A percentile compares a stretch with the other conserved stretches of the same genome.
These are phyloP conservation scores for Sclerotiophoma versabilis DNA, from an alignment of 2,329 filamentous ascomycete species.

Conservation along the genomic window DNA sequence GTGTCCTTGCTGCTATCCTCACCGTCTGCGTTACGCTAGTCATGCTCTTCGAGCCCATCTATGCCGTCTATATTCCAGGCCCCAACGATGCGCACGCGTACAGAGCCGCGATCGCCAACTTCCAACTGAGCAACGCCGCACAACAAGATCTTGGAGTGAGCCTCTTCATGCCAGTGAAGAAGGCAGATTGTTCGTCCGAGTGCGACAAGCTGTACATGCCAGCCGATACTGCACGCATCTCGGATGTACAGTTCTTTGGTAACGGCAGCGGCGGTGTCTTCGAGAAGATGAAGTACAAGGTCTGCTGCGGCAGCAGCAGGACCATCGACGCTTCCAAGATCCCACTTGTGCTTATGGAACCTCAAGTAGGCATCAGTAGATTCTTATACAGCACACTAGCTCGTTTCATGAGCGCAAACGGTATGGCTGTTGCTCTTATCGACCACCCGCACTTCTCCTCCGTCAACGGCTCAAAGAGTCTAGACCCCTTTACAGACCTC, in stretches of 20 bases:
- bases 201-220: slow-evolving; percentile 33
- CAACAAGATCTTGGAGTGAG: slow-evolving; percentile 27
- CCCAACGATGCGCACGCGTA: slow-evolving; percentile 24
- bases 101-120: slow-evolving; percentile 25
- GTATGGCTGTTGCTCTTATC: slow-evolving; percentile 56
- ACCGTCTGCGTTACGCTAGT: background rate
- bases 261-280: slow-evolving; percentile 29
- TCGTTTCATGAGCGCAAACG: slow-evolving; percentile 56
- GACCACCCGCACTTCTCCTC: slow-evolving; percentile 59
- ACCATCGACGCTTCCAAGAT: slow-evolving; percentile 18
- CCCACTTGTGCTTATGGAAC: slow-evolving; percentile 53
- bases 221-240: slow-evolving; percentile 19
- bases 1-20: background rate
- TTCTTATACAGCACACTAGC: slow-evolving; percentile 55
- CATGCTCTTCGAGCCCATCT: slow-evolving; percentile 3
- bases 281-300: slow-evolving; percentile 23
- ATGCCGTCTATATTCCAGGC: slow-evolving; percentile 22
- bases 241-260: slow-evolving; percentile 34
- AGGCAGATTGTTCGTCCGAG: slow-evolving; percentile 17
- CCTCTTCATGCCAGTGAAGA: slow-evolving; percentile 32
- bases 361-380: slow-evolving; percentile 55
- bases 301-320: slow-evolving; percentile 22
- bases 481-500: slow-evolving; percentile 25
- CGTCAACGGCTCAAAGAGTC: slow-evolving; percentile 32
- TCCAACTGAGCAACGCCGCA: slow-evolving; percentile 15